Conservation (phyloP, 164 flowering plant species). For the Chimonanthus praecox region DNA sequence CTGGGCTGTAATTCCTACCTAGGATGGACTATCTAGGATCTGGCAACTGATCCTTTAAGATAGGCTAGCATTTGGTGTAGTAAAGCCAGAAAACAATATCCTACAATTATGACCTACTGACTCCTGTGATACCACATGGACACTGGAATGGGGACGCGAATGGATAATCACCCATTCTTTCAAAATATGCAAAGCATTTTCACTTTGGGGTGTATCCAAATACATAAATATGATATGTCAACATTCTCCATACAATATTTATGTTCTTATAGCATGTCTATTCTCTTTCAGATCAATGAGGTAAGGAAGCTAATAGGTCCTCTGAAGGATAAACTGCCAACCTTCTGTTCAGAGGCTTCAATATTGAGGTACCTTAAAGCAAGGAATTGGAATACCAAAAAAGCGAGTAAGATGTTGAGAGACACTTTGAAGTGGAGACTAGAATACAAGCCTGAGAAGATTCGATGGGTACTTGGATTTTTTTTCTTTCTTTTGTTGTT, state of each 20-base stretch:
- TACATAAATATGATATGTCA: not conserved
- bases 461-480: constrained; percentile 45
- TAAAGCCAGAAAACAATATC: too few species aligned
- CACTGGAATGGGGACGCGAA: too few species aligned
- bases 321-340: constrained; percentile 23
- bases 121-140: too few species aligned
- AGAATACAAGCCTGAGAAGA: constrained; percentile 51
- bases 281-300: constrained; percentile 32
- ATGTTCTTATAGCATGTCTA: not conserved
- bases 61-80: too few species aligned
- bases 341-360: constrained; percentile 43
- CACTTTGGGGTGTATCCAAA: not conserved
- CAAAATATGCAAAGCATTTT: not conserved
- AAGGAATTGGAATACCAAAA: constrained; percentile 49
- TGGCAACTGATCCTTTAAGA: too few species aligned
- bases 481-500: not conserved
- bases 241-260: not conserved
- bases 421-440: constrained; percentile 58
- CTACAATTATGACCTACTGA: too few species aligned
- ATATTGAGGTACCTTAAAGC: constrained; percentile 51
- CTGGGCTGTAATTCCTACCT: too few species aligned
- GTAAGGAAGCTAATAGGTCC: constrained; percentile 29
- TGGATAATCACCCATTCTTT: not conserved
- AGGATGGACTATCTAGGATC: too few species aligned
- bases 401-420: constrained; percentile 55